Evolutionary conservation across 768 basidiomycete species (phyloP).

Genomic region (Agrocybe pediades): DNA sequence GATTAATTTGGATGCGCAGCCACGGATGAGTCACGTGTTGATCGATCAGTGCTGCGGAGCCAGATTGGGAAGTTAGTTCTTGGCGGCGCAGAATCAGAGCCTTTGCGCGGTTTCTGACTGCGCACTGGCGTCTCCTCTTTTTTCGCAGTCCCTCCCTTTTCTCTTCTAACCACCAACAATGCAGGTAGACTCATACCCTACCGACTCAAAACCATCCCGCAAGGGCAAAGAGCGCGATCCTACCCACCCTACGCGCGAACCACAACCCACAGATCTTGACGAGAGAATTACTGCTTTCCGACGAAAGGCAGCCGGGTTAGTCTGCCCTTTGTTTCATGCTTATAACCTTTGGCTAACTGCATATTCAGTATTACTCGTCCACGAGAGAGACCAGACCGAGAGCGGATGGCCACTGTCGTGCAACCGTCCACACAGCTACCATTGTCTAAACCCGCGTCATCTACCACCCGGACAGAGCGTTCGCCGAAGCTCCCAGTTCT

Average conservation of each 20-base stretch:
- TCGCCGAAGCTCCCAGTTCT: conserved; percentile 29
- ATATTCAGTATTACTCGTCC: conserved; percentile 38
- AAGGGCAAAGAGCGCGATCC: conserved; percentile 47
- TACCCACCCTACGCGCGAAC: conserved; percentile 22
- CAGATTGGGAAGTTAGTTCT: conserved; percentile 7
- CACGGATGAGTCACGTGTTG: conserved; percentile 13
- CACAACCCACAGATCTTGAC: conserved; percentile 48
- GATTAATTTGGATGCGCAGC: conserved; percentile 8
- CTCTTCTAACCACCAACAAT: conserved; percentile 24
- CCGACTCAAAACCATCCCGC: conserved; percentile 28
- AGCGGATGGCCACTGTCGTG: conserved; percentile 24
- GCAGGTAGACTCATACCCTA: conserved; percentile 19
- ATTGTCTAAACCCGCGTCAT: conserved; percentile 4
- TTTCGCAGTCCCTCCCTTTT: conserved; percentile 16
- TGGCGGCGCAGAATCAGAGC: conserved; percentile 1
- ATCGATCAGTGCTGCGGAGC: conserved; percentile 21
- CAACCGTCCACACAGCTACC: conserved; percentile 15
- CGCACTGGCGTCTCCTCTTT: conserved; percentile 25
- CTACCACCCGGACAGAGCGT: conserved; percentile 25
- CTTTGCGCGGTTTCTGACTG: conserved; percentile 15
- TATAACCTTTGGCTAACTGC: conserved; percentile 7
- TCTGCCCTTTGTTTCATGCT: not conserved
- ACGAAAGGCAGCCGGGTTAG: conserved; percentile 26
- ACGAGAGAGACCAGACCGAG: conserved; percentile 48
- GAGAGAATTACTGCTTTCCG: conserved; percentile 70